Base-by-base conservation (phyloP, 495 filamentous ascomycete species). In the Trichocladium uniseriatum region DNA sequence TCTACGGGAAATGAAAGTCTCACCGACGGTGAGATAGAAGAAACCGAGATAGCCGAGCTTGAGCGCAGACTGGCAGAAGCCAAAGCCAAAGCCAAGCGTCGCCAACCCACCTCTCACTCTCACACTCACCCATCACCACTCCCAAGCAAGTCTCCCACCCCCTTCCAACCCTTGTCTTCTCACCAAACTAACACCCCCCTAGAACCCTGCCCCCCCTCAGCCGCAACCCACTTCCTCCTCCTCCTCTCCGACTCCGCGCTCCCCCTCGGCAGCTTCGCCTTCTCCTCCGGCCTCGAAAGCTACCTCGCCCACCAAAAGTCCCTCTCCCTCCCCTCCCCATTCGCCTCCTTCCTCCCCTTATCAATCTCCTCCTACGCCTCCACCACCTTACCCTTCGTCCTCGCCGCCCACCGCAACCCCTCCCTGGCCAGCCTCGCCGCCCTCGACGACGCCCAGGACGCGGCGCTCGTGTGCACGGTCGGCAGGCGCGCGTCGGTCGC, bases 241-340 rank as follows among this genome's bases (percentile, higher is more conserved):
- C 79, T 96, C 11, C 84, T 99, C 57, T 84, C 92, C 29, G 92
- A 99, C 75, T 95, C 92, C 7, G 92, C 92, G 32, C 82, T 99
- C 7, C 92, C 92, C 7, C 74, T 99, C 0, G 94, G 94, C 58
- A 94, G 89, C 35, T 99, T 99, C 69, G 92, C 92, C 52, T 99
- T 95, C 77, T 90, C 84, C 72, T 85, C 79, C 55, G 90, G 91
- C 0, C 79, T 99, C 28, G 92, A 99, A 64, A 96, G 90, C 43
- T 96, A 88, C 66, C 80, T 95, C 22, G 84, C 87, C 2, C 92
- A 97, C 71, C 78, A 82, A 44, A 69, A 76, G 29, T 14, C 43
- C 49, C 37, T 47, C 57, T 36, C 61, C 65, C 13, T 36, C 21
- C n/a, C 37, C 14, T 20, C 35, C n/a, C 28, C 42, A 22, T 88